Conservation (phyloP, 2,329 filamentous ascomycete species). For the Escovopsis sp. region DNA sequence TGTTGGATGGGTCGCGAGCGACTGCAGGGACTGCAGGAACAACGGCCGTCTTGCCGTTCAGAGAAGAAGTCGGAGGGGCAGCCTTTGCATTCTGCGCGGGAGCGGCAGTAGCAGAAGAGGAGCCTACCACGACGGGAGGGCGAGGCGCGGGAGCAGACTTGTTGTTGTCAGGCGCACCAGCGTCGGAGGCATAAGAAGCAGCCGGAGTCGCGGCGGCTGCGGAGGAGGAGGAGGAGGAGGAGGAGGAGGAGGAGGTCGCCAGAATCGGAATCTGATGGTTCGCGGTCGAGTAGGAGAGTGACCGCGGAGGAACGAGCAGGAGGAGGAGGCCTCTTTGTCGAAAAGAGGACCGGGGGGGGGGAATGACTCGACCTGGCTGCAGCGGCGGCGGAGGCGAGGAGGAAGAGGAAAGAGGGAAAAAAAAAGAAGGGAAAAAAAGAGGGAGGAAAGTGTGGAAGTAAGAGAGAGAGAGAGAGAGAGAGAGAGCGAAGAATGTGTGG, state of each 20-base stretch:
- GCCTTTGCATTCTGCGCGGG: constrained; percentile 42
- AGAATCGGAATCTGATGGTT: constrained; percentile 37
- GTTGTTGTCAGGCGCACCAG: constrained; percentile 48
- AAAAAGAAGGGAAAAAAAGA: not conserved
- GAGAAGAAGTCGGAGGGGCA: constrained; percentile 53
- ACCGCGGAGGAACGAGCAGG: constrained; percentile 8
- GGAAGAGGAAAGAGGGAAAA: too few species aligned
- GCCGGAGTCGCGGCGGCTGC: constrained; percentile 32
- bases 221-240: too few species aligned
- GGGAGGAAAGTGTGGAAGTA: too few species aligned
- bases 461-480: not conserved
- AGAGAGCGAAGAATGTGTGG: not conserved
- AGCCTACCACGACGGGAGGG: constrained; percentile 39
- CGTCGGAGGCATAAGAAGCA: constrained; percentile 53
- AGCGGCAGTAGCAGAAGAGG: constrained; percentile 27
- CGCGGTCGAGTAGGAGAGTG: constrained; percentile 22
- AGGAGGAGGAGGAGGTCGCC: constrained; percentile 40
- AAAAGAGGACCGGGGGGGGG: not conserved
- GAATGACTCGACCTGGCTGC: too few species aligned
- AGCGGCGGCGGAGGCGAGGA: too few species aligned
- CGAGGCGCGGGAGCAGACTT: constrained; percentile 42
- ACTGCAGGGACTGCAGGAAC: constrained; percentile 54
- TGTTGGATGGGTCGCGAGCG: constrained; percentile 44
- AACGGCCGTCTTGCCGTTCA: constrained; percentile 72
- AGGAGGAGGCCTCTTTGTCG: not conserved